Percentiles rank a stretch among this genome's conserved stretches.
These are phyloP conservation scores for Melocanna baccifera DNA, from an alignment of 176 grass and related monocot species.

Conservation along the genomic window DNA sequence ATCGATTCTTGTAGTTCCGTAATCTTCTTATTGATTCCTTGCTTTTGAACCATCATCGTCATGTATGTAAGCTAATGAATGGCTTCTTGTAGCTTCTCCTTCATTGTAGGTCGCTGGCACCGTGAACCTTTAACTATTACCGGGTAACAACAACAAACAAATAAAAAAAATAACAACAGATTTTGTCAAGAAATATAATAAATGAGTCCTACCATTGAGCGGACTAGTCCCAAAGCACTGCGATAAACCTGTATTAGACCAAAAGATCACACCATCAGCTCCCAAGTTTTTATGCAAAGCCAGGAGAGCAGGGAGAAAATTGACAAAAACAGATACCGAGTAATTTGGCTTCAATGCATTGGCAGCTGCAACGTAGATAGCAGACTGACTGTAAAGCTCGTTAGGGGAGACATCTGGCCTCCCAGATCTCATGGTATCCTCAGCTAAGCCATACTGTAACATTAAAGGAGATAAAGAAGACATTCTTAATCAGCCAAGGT, in stretches of 20 bases:
- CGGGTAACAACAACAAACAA: not conserved
- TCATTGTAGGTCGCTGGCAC: no score
- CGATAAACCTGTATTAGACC: slow-evolving; percentile 77
- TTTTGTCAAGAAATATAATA: slow-evolving; percentile 1
- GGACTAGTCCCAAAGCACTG: slow-evolving; percentile 86
- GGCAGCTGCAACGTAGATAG: slow-evolving; percentile 99
- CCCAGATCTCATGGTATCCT: slow-evolving; percentile 92
- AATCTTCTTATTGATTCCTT: no score
- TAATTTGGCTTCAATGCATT: slow-evolving; percentile 95
- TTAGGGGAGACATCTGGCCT: slow-evolving; percentile 64
- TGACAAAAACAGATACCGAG: slow-evolving; percentile 50
- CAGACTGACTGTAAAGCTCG: slow-evolving; percentile 94
- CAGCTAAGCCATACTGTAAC: slow-evolving; percentile 93
- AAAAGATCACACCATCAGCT: slow-evolving; percentile 6
- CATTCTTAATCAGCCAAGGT: not conserved
- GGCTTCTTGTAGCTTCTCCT: no score
- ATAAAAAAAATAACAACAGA: slow-evolving; percentile 9
- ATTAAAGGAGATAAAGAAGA: slow-evolving; percentile 15
- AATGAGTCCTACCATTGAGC: slow-evolving; percentile 68
- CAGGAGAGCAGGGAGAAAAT: slow-evolving; percentile 5
- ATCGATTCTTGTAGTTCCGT: no score
- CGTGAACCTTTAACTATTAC: not conserved
- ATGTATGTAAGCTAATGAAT: no score
- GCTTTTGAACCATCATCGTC: no score
- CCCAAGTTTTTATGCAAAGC: not conserved